Evolutionary conservation across 1,284 basidiomycete species (phyloP).

Genomic region (Austropuccinia psidii): DNA sequence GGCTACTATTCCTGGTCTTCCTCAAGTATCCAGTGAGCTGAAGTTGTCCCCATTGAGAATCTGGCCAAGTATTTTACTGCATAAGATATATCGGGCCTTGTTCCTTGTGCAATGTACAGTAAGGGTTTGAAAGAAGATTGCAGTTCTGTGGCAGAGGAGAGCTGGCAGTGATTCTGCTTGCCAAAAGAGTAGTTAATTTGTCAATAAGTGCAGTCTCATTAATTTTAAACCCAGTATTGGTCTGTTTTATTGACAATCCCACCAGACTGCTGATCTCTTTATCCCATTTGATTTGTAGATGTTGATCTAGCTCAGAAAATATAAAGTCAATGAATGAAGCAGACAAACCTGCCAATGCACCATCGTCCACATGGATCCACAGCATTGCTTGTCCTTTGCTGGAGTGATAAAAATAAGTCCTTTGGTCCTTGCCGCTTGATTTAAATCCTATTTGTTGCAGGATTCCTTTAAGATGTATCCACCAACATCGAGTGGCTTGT

Average conservation of each 20-base stretch:
- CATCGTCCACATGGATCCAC: conserved; percentile 21
- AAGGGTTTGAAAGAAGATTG: too few species aligned
- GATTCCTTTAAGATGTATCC: not conserved
- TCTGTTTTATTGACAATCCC: not conserved
- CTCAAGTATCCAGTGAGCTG: too few species aligned
- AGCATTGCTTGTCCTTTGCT: not conserved
- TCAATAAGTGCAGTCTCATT: not conserved
- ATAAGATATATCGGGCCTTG: too few species aligned
- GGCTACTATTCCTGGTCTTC: too few species aligned
- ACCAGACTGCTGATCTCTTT: not conserved
- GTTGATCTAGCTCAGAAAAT: not conserved
- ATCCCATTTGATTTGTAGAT: conserved; percentile 16
- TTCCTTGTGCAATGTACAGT: too few species aligned
- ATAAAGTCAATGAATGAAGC: too few species aligned
- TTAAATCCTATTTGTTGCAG: not conserved
- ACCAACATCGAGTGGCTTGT: conserved; percentile 15
- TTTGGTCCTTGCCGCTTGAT: not conserved
- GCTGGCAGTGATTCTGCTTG: too few species aligned
- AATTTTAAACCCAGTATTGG: not conserved
- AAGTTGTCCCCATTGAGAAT: too few species aligned
- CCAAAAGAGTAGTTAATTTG: too few species aligned
- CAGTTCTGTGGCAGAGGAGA: too few species aligned
- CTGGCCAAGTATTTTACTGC: too few species aligned
- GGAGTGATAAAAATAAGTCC: not conserved
- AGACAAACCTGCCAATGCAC: not conserved